These are phyloP conservation scores for Fusarium graminum DNA, from an alignment of 2,329 filamentous ascomycete species.

Conservation along the genomic window DNA sequence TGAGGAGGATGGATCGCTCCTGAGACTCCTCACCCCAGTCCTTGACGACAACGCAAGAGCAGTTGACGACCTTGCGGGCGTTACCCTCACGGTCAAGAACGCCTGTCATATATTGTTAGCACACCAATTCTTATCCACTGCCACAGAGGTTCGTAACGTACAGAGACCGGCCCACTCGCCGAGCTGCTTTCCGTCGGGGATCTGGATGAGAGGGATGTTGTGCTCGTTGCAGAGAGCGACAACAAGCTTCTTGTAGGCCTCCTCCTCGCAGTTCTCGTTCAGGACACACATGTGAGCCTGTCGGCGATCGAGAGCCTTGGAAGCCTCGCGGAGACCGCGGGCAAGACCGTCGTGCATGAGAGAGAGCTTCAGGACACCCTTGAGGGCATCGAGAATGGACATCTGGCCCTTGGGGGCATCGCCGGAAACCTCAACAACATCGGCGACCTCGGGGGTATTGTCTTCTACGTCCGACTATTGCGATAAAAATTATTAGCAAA, in stretches of 20 bases:
- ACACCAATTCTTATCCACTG: conserved; percentile 11
- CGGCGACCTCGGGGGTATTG: conserved; percentile 84
- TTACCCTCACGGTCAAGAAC: conserved; percentile 99
- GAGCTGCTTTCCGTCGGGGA: conserved; percentile 99
- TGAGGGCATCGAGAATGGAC: conserved; percentile 97
- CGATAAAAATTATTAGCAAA: conserved; percentile 41
- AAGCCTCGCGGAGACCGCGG: conserved; percentile 96
- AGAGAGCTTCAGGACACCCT: conserved; percentile 98
- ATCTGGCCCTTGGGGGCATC: conserved; percentile 94
- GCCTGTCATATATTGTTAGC: conserved; percentile 68
- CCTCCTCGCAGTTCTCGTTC: conserved; percentile 99
- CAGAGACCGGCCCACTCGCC: conserved; percentile 99
- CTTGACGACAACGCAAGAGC: conserved; percentile 99
- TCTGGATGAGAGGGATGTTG: conserved; percentile 99
- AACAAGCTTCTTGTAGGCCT: conserved; percentile 99
- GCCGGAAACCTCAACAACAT: conserved; percentile 96
- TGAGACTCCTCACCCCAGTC: conserved; percentile 99
- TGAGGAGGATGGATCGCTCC: conserved; percentile 98
- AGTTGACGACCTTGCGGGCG: conserved; percentile 99
- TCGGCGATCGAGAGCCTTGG: conserved; percentile 98
- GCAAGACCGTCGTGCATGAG: conserved; percentile 99
- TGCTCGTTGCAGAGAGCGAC: conserved; percentile 99
- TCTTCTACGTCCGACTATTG: conserved; percentile 99
- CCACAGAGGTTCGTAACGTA: conserved; percentile 67
- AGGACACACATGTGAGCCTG: conserved; percentile 99